phyloP scores from a whole-genome alignment of 2,329 filamentous ascomycete species.

The Talaromyces sp. region DNA sequence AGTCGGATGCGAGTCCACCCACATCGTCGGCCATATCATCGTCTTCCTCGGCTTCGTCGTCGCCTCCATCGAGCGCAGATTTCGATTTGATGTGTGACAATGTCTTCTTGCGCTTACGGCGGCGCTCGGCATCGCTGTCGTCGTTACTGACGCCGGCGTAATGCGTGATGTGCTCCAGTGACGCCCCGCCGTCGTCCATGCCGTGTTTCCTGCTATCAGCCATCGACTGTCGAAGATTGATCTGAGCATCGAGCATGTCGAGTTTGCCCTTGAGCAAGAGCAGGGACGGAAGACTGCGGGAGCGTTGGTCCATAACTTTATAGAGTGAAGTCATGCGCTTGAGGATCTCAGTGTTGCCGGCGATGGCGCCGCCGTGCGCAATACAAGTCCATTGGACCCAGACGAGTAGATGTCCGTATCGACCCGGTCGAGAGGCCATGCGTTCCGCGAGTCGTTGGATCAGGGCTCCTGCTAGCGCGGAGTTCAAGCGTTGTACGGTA shows the following conservation, averaged over 20 bases:
- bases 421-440: slow-evolving; percentile 79
- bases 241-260: slow-evolving; percentile 87
- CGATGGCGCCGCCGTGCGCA: slow-evolving; percentile 85
- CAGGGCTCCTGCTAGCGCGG: slow-evolving; percentile 71
- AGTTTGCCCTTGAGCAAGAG: slow-evolving; percentile 90
- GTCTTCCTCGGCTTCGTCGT: slow-evolving; percentile 36
- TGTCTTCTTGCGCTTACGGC: slow-evolving; percentile 27
- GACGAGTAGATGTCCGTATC: slow-evolving; percentile 83
- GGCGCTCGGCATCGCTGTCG: slow-evolving; percentile 43
- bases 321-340: slow-evolving; percentile 74
- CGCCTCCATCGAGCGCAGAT: slow-evolving; percentile 24
- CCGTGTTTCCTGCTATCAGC: slow-evolving; percentile 45
- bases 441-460: slow-evolving; percentile 81
- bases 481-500: slow-evolving; percentile 88
- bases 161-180: slow-evolving; percentile 17
- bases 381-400: slow-evolving; percentile 97
- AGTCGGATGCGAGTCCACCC: slow-evolving; percentile 37
- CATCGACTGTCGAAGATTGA: slow-evolving; percentile 71
- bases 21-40: slow-evolving; percentile 36
- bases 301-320: slow-evolving; percentile 81
- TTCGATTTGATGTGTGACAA: slow-evolving; percentile 35
- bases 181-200: slow-evolving; percentile 56
- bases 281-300: slow-evolving; percentile 74
- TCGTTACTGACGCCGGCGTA: slow-evolving; percentile 55
- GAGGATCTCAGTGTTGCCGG: slow-evolving; percentile 77